Conservation (phyloP, 2,329 filamentous ascomycete genomes). For the Periglandula ipomoeae region DNA sequence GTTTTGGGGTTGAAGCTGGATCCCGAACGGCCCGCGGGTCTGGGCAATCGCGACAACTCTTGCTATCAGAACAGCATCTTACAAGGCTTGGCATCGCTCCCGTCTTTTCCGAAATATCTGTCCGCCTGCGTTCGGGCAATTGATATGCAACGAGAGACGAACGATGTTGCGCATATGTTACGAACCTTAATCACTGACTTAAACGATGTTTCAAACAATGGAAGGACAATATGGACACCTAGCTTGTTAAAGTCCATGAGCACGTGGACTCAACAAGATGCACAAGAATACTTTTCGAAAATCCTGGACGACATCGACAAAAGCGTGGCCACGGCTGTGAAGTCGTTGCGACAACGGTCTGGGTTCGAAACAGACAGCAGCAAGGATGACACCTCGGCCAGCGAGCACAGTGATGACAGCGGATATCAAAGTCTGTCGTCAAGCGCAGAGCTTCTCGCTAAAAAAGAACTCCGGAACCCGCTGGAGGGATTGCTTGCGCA, state of each 20-base stretch:
- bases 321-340: slow-evolving; percentile 50
- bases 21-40: slow-evolving; percentile 48
- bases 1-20: slow-evolving; percentile 29
- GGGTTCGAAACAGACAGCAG: slow-evolving; percentile 31
- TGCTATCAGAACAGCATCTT: slow-evolving; percentile 98
- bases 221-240: slow-evolving; percentile 73
- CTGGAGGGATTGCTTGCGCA: slow-evolving; percentile 83
- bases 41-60: slow-evolving; percentile 90
- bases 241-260: slow-evolving; percentile 80
- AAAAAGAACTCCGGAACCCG: slow-evolving; percentile 54
- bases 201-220: slow-evolving; percentile 61
- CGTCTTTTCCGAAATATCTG: slow-evolving; percentile 60
- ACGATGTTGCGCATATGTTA: slow-evolving; percentile 40
- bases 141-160: slow-evolving; percentile 17
- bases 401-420: slow-evolving; percentile 47
- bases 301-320: slow-evolving; percentile 78
- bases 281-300: slow-evolving; percentile 93
- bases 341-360: slow-evolving; percentile 16
- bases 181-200: slow-evolving; percentile 60
- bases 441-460: slow-evolving; percentile 27
- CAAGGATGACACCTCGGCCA: slow-evolving; percentile 34
- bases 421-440: slow-evolving; percentile 42
- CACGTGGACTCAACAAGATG: slow-evolving; percentile 93
- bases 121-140: slow-evolving; percentile 29
- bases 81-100: slow-evolving; percentile 70